Percentiles rank a stretch among this genome's conserved stretches.
Conservation (phyloP, 1,139 yeast genomes). For the Yamadazyma taylorii region DNA sequence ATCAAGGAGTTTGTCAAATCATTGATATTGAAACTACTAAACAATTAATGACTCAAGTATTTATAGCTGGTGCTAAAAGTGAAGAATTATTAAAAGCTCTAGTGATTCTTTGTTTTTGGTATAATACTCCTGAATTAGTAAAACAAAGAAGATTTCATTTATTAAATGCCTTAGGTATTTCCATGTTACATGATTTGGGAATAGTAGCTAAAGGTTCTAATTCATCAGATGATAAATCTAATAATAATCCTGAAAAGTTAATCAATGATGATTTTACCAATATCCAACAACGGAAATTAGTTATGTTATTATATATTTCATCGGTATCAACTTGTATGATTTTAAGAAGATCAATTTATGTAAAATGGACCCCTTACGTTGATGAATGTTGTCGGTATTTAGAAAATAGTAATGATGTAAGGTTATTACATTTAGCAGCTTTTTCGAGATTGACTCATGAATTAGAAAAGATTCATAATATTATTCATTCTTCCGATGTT, state of each 20-base stretch:
- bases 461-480: conserved; percentile 62
- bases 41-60: conserved; percentile 58
- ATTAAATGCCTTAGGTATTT: conserved; percentile 63
- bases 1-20: conserved; percentile 30
- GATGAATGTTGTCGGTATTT: conserved; percentile 60
- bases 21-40: conserved; percentile 62
- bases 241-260: conserved; percentile 1
- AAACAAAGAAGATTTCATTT: conserved; percentile 77
- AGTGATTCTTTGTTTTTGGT: conserved; percentile 69
- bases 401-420: conserved; percentile 33
- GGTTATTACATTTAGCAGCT: conserved; percentile 47
- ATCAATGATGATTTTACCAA: conserved; percentile 16
- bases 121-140: conserved; percentile 79
- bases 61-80: conserved; percentile 72
- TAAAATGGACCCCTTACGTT: conserved; percentile 60
- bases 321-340: conserved; percentile 56
- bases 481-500: conserved; percentile 42
- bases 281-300: conserved; percentile 42
- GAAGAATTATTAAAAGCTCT: conserved; percentile 66
- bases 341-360: conserved; percentile 50
- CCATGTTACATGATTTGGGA: conserved; percentile 75
- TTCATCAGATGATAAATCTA: background rate
- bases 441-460: conserved; percentile 60
- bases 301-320: conserved; percentile 48
- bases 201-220: conserved; percentile 44